Evolutionary conservation across 495 filamentous ascomycete genomes (phyloP).

Genomic region (Penicillium dipodomyicola): DNA sequence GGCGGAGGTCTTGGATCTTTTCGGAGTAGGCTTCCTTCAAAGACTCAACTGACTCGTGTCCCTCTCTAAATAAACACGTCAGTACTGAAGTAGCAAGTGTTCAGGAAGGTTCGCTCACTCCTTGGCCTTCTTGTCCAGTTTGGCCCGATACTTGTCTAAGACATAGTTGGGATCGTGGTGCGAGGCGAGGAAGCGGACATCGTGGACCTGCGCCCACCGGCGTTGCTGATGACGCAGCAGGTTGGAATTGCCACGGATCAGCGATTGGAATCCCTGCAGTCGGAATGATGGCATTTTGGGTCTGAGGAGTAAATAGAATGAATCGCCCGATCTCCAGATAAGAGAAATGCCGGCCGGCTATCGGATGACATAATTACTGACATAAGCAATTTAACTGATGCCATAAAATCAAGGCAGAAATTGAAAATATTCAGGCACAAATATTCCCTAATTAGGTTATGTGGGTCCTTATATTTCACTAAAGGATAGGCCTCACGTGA

Average conservation of each 20-base stretch:
- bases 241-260: constrained; percentile 28
- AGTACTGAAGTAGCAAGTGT: not conserved
- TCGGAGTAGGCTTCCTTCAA: constrained; percentile 80
- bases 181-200: constrained; percentile 82
- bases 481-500: not conserved
- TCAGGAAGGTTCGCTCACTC: constrained; percentile 49
- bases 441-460: not conserved
- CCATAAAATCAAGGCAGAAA: not conserved
- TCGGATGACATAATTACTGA: constrained; percentile 10
- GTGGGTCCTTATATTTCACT: not conserved
- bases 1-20: constrained; percentile 66
- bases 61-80: constrained; percentile 53
- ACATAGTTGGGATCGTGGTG: constrained; percentile 61
- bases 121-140: constrained; percentile 81
- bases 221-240: constrained; percentile 55
- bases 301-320: not conserved
- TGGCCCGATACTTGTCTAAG: constrained; percentile 79
- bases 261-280: constrained; percentile 31
- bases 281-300: constrained; percentile 36
- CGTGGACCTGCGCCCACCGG: constrained; percentile 88
- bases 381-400: not conserved
- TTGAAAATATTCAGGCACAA: not conserved
- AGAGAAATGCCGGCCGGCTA: constrained; percentile 3
- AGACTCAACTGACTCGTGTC: constrained; percentile 67
- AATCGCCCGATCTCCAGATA: constrained; percentile 9